Base-by-base conservation (phyloP, 768 basidiomycete species). In the Tremella fuciformis region DNA sequence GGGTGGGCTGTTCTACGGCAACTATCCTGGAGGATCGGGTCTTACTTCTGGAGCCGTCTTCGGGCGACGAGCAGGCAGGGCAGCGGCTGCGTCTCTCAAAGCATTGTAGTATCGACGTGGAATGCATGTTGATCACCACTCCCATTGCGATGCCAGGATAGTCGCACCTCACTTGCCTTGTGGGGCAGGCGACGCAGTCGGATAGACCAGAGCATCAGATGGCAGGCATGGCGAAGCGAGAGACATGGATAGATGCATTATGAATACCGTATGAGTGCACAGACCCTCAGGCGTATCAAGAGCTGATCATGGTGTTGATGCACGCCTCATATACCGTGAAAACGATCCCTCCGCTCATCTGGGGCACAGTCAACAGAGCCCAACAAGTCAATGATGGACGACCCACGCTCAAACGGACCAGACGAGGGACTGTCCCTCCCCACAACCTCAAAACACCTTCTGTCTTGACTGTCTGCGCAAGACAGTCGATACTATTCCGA, bases 311-410 rank as follows among this genome's bases (percentile, higher is more conserved):
- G 11, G 11, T 4, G 11, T 34, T 34, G 4, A 34, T 34, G 29
- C 29, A 34, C 29, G 29, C 29, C 29, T 97, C 92, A 75, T 94
- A 96, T 1, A 91, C 82, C 0, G 89, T 91, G 73, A 97, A 96
- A 19, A 89, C 86, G 61, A 97, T 91, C 2, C 92, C 92, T 13
- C 92, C 92, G 62, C 88, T 89, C 80, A 94, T 74, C 91, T 94
- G 53, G 4, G 48, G 34, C 13, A 6, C 19, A 53, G 29, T 34
- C 29, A 34, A 11, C 11, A 34, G 29, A 34, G 29, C 4, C 29
- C 29, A 11, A 4, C 29, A 53, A 47, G 25, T 58, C 24, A 18
- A 18, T 11, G 22, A 7, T 2, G 8, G 6, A 7, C 19, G 18
- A 79, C 88, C 77, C 68, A 91, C 88, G 75, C 91, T 86, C 46